A percentile compares a stretch with the other conserved stretches of the same genome.
phyloP scores from a whole-genome alignment of 768 basidiomycete genomes.

The Lentinula boryana region DNA sequence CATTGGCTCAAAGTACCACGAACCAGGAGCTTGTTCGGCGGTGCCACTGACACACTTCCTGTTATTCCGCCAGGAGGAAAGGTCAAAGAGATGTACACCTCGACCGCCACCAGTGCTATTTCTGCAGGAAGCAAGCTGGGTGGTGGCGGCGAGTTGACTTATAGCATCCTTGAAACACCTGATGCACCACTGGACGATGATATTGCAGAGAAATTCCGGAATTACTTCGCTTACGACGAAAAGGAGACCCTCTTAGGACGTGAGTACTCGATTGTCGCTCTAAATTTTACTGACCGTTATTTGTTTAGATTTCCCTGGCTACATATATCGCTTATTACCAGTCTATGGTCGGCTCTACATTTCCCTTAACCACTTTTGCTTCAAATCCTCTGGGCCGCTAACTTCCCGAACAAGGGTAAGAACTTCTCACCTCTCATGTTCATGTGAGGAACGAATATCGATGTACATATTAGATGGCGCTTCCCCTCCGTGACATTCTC shows the following conservation, averaged over 20 bases:
- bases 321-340: conserved; percentile 85
- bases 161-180: conserved; percentile 77
- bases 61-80: conserved; percentile 3
- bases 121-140: conserved; percentile 10
- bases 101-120: not conserved
- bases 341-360: conserved; percentile 84
- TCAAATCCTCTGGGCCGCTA: conserved; percentile 82
- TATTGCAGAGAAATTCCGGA: conserved; percentile 68
- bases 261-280: conserved; percentile 36
- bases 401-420: conserved; percentile 77
- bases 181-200: conserved; percentile 57
- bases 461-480: conserved; percentile 67
- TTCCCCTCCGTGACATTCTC: conserved; percentile 87
- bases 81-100: conserved; percentile 43
- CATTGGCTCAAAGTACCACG: conserved; percentile 60
- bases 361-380: conserved; percentile 91
- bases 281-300: not conserved
- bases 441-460: not conserved
- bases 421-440: conserved; percentile 7
- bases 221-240: conserved; percentile 82
- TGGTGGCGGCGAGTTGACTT: conserved; percentile 56
- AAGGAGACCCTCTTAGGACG: conserved; percentile 85
- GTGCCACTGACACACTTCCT: conserved; percentile 31
- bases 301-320: conserved; percentile 78
- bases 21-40: conserved; percentile 10